Evolutionary conservation across 108 stramenopile species (phyloP).

Genomic region (Cyclotella choctawhatcheeana): DNA sequence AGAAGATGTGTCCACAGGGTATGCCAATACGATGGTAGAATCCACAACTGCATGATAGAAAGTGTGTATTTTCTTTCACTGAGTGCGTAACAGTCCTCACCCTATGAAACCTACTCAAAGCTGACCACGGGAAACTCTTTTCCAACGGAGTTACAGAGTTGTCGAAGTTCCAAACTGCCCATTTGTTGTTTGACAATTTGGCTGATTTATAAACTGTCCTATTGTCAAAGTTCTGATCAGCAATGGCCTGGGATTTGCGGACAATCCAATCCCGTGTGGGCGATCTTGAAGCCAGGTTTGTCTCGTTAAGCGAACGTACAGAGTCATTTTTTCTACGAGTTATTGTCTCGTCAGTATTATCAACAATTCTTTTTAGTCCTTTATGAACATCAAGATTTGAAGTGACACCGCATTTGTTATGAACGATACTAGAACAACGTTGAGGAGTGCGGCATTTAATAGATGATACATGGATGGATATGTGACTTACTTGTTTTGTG

Average conservation of each 20-base stretch:
- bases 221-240: background rate
- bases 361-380: background rate
- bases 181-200: background rate
- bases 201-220: background rate
- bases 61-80: background rate
- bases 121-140: background rate
- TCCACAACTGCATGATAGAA: background rate
- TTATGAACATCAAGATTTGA: background rate
- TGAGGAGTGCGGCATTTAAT: too few species aligned
- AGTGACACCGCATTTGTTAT: background rate
- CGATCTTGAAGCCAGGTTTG: background rate
- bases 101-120: background rate
- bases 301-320: background rate
- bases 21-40: background rate
- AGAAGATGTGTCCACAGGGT: slow-evolving; percentile 4
- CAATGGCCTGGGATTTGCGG: background rate
- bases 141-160: too few species aligned
- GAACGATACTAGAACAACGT: too few species aligned
- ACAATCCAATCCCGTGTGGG: background rate
- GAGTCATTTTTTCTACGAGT: background rate
- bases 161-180: background rate
- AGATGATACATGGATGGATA: too few species aligned
- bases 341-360: background rate
- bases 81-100: background rate
- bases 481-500: background rate